Base-by-base conservation (phyloP, 1,139 yeast species). In the Magnusiomyces ingens region DNA sequence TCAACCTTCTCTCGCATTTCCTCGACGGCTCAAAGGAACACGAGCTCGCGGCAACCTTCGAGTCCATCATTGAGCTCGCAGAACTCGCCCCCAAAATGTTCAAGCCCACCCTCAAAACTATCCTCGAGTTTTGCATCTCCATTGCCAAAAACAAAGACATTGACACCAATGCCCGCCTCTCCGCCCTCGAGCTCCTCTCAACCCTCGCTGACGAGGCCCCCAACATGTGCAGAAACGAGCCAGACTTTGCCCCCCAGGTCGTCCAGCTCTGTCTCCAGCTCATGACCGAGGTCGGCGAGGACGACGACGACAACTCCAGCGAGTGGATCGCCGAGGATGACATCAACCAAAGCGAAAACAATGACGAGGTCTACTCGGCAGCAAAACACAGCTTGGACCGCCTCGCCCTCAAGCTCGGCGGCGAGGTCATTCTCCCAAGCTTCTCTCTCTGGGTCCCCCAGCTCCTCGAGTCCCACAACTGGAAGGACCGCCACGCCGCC, bases 401-500 rank as follows among this genome's bases (percentile, higher is more conserved):
- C 69, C 85, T 90, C 22, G 79, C 96, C 1, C 77, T 93, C 61
- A 84, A 81, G 64, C 76, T 93, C 53, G 91, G 87, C 44, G 98
- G 97, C 45, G 85, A 84, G 65, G 76, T 85, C 10, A 76, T 93
- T 59, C 94, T 95, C 15, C 84, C 84, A 21, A 95, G 96, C 21
- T 74, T 93, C 55, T 93, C 93, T 72, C 89, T 85, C 64, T 86
- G 82, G 70, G 75, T 93, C 58, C 96, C 97, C 13, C 80, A 80
- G 53, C 85, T 93, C 96, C 71, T 87, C 37, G 75, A 75, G 55
- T 84, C 95, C 1, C 65, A 73, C 42, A 79, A 81, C 58, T 93
- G 99, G 99, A 84, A 95, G 68, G 95, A 90, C 69, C 84, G 97
- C 58, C 96, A 90, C 69, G 99, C 96, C 15, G 96, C 98, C 1